Conservation (phyloP, 1,284 basidiomycete species). For the Melampsora larici-populina region DNA sequence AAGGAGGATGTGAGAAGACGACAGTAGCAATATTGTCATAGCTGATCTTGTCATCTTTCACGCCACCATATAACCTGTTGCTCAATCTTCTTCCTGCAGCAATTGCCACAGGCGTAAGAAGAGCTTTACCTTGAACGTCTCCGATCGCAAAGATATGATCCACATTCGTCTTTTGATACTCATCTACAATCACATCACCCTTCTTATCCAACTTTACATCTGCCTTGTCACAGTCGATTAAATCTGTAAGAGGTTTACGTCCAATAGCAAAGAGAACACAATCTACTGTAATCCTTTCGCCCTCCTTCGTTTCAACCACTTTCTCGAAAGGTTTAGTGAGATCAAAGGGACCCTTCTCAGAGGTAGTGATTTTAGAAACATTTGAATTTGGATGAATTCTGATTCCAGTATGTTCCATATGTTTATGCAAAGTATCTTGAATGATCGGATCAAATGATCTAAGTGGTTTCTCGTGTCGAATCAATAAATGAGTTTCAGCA, state of each 20-base stretch:
- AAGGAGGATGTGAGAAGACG: slow-evolving; percentile 83
- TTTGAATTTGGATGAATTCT: slow-evolving; percentile 76
- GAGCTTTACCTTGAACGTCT: slow-evolving; percentile 84
- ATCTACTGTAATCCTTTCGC: slow-evolving; percentile 79
- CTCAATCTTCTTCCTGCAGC: slow-evolving; percentile 84
- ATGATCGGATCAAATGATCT: slow-evolving; percentile 87
- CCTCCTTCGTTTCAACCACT: slow-evolving; percentile 67
- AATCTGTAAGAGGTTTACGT: slow-evolving; percentile 72
- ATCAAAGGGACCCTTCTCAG: slow-evolving; percentile 49
- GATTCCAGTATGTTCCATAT: slow-evolving; percentile 90
- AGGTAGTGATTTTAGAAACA: slow-evolving; percentile 59
- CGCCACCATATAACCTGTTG: slow-evolving; percentile 84
- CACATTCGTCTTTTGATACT: slow-evolving; percentile 80
- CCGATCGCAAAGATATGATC: slow-evolving; percentile 77
- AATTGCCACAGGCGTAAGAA: slow-evolving; percentile 97
- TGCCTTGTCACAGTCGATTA: slow-evolving; percentile 71
- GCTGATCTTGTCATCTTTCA: slow-evolving; percentile 75
- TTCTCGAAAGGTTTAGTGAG: slow-evolving; percentile 27
- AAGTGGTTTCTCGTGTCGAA: slow-evolving; percentile 82
- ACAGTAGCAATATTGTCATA: slow-evolving; percentile 87
- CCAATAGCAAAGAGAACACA: slow-evolving; percentile 92
- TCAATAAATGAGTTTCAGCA: slow-evolving; percentile 84
- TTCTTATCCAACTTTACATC: slow-evolving; percentile 73
- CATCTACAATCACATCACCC: slow-evolving; percentile 82
- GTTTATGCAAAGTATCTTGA: slow-evolving; percentile 80